Evolutionary conservation across 176 grass and related monocot species (phyloP).

Genomic region (Poa pratensis): DNA sequence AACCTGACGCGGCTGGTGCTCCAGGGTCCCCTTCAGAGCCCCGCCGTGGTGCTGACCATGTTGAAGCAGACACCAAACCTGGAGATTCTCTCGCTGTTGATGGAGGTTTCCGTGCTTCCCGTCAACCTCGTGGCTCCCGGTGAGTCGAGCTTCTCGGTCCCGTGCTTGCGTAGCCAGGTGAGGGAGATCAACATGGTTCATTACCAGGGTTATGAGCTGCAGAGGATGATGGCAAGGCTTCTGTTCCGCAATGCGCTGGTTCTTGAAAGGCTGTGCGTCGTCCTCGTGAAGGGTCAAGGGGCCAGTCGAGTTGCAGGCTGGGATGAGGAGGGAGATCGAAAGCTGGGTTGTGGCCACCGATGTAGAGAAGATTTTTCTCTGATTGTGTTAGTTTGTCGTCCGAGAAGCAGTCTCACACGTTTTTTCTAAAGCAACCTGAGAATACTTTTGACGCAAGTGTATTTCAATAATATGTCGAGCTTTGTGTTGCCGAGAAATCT

Average conservation of each 20-base stretch:
- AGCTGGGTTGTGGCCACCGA: not conserved
- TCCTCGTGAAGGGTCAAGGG: not conserved
- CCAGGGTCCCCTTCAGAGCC: not conserved
- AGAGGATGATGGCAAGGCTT: not conserved
- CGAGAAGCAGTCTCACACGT: no score
- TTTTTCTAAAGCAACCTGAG: no score
- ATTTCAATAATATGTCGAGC: no score
- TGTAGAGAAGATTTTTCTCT: not conserved
- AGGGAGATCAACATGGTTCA: constrained; percentile 2
- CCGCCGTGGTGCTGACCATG: not conserved
- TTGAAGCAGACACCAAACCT: not conserved
- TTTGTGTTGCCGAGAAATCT: no score
- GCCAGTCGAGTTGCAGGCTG: not conserved
- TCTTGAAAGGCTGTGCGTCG: not conserved
- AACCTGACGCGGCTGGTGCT: not conserved
- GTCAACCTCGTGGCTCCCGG: not conserved
- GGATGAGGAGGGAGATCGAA: not conserved
- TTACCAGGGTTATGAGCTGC: not conserved
- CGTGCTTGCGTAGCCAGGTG: not conserved
- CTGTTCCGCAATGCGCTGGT: not conserved
- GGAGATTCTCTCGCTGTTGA: not conserved
- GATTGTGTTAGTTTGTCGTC: not conserved
- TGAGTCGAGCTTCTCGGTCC: not conserved
- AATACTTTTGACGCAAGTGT: no score
- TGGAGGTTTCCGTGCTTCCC: not conserved